Evolutionary conservation across 441 rosid genomes (phyloP).

Genomic region (Flueggea neowawraea): DNA sequence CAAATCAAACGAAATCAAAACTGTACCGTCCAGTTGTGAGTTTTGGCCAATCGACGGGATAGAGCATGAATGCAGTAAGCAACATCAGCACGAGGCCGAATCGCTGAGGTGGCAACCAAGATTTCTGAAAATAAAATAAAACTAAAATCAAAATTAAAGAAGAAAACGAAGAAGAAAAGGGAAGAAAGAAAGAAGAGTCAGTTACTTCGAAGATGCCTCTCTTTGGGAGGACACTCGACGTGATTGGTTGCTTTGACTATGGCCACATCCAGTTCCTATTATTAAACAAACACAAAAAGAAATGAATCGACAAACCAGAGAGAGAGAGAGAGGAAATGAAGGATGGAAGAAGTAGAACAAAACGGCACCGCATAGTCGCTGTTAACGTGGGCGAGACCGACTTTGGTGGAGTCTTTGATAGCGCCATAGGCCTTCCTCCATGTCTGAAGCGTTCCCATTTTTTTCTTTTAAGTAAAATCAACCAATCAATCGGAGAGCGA

Average conservation of each 20-base stretch:
- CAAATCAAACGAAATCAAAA: neutral
- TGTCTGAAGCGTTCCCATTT: conserved; percentile 93
- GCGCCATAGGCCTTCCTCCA: conserved; percentile 98
- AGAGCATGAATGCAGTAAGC: conserved; percentile 72
- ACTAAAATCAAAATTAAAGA: neutral
- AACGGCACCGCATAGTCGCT: conserved; percentile 83
- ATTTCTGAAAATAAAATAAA: conserved; percentile 54
- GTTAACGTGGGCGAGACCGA: conserved; percentile 99
- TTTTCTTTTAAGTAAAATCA: neutral
- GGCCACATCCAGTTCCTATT: conserved; percentile 95
- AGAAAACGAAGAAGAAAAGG: neutral
- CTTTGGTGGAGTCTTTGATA: conserved; percentile 95
- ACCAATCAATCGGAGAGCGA: no score
- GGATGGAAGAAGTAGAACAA: neutral
- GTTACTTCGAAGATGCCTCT: conserved; percentile 89
- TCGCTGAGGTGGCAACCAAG: conserved; percentile 61
- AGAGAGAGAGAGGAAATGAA: neutral
- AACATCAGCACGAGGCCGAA: conserved; percentile 79
- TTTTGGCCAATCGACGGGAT: conserved; percentile 65
- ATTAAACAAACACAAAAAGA: conserved; percentile 10
- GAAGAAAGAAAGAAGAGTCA: neutral
- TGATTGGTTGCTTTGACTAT: conserved; percentile 96
- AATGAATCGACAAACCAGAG: conserved; percentile 4
- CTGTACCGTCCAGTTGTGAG: conserved; percentile 77
- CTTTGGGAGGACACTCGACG: conserved; percentile 98